A percentile compares a stretch with the other conserved stretches of the same genome.
Evolutionary conservation across 2,329 filamentous ascomycete genomes (phyloP).

Genomic region (Nigrospora sphaerica): DNA sequence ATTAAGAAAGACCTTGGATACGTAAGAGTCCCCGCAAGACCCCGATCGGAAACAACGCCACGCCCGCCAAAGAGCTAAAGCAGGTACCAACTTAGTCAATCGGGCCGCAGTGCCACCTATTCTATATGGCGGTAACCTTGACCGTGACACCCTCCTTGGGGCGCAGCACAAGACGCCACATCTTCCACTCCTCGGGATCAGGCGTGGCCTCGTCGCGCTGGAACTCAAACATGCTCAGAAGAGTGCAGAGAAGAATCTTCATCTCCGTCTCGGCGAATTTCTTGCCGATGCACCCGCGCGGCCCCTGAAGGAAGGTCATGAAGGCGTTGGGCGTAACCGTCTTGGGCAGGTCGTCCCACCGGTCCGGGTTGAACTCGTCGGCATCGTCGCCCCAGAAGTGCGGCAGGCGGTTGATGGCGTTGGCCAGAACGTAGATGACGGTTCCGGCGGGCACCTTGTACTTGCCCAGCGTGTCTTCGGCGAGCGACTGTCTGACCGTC

Average conservation of each 20-base stretch:
- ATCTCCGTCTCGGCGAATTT: slow-evolving; percentile 24
- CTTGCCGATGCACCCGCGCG: slow-evolving; percentile 19
- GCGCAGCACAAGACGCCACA: slow-evolving; percentile 36
- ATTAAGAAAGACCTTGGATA: too few relatives aligned
- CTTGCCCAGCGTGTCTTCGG: slow-evolving; percentile 28
- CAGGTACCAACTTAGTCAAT: too few relatives aligned
- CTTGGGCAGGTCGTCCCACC: slow-evolving; percentile 30
- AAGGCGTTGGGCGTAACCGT: slow-evolving; percentile 27
- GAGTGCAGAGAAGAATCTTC: slow-evolving; percentile 24
- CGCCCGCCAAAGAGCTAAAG: too few relatives aligned
- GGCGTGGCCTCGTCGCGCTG: slow-evolving; percentile 23
- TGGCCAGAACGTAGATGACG: slow-evolving; percentile 33
- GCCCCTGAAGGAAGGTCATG: slow-evolving; percentile 24
- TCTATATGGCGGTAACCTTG: slow-evolving; percentile 22
- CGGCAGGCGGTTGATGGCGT: slow-evolving; percentile 30
- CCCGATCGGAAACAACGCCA: too few relatives aligned
- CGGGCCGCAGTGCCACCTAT: too few relatives aligned
- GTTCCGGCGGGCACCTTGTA: slow-evolving; percentile 34
- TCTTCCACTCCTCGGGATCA: slow-evolving; percentile 38
- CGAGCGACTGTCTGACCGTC: slow-evolving; percentile 33
- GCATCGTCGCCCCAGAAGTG: slow-evolving; percentile 32
- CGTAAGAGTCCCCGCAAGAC: too few relatives aligned
- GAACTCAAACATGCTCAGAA: slow-evolving; percentile 25
- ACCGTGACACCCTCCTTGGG: slow-evolving; percentile 34
- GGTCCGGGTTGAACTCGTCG: slow-evolving; percentile 32